These are phyloP conservation scores for Blastomyces percursus DNA, from an alignment of 2,329 filamentous ascomycete species.

Conservation along the genomic window DNA sequence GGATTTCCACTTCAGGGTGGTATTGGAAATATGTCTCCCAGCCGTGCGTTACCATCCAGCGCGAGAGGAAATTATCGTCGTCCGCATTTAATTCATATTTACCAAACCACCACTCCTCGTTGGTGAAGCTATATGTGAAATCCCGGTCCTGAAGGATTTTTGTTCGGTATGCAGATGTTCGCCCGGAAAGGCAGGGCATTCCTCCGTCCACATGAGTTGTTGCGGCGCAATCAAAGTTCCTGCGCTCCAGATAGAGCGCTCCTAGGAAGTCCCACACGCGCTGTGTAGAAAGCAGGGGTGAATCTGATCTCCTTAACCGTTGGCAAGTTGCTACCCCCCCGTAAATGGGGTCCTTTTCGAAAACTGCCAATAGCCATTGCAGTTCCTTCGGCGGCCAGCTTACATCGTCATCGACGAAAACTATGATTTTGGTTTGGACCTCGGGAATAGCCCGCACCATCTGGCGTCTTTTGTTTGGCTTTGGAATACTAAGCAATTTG, in stretches of 20 bases:
- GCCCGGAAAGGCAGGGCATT: conserved; percentile 91
- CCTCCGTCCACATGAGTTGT: conserved; percentile 92
- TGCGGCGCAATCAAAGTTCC: conserved; percentile 94
- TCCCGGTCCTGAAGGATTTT: conserved; percentile 74
- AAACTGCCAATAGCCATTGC: conserved; percentile 85
- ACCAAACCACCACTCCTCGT: conserved; percentile 69
- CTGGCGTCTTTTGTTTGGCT: conserved; percentile 91
- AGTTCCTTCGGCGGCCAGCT: conserved; percentile 79
- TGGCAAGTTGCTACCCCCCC: conserved; percentile 91
- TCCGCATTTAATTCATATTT: conserved; percentile 87
- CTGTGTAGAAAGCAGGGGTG: conserved; percentile 44
- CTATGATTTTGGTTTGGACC: conserved; percentile 70
- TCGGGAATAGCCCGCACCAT: conserved; percentile 83
- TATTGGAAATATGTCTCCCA: conserved; percentile 97
- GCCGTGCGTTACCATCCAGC: conserved; percentile 83
- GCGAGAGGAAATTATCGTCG: conserved; percentile 96
- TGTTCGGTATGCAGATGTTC: conserved; percentile 83
- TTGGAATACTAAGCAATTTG: conserved; percentile 62
- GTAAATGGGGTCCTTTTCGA: conserved; percentile 64
- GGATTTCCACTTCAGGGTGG: conserved; percentile 77
- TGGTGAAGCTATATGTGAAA: conserved; percentile 81
- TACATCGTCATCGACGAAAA: conserved; percentile 94
- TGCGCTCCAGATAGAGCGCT: conserved; percentile 79
- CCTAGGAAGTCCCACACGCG: conserved; percentile 80
- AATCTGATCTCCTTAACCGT: conserved; percentile 60